Evolutionary conservation across 441 rosid genomes (phyloP).

Genomic region (Adansonia gregorii): DNA sequence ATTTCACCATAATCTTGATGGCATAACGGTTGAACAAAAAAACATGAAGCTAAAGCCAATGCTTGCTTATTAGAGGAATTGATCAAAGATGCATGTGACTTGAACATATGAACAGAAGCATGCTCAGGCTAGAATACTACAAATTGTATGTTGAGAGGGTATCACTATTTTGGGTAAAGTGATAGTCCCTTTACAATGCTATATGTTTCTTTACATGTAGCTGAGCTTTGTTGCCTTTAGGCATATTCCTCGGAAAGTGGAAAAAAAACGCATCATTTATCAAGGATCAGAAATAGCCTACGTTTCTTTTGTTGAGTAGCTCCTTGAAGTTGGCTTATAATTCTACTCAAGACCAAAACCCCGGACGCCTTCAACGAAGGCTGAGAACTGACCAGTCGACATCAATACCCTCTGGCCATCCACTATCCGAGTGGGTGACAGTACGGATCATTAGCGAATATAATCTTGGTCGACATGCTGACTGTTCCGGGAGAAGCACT

Average conservation of each 20-base stretch:
- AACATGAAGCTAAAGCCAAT: constrained; percentile 22
- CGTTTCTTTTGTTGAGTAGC: constrained; percentile 10
- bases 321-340: constrained; percentile 19
- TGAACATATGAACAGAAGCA: background rate
- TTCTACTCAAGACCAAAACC: constrained; percentile 12
- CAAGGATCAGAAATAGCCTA: constrained; percentile 9
- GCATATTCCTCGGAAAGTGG: constrained; percentile 30
- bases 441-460: background rate
- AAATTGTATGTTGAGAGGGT: background rate
- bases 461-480: constrained; percentile 26
- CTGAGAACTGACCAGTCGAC: background rate
- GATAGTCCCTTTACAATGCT: background rate
- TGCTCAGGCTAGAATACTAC: background rate
- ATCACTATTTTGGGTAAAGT: constrained; percentile 5
- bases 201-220: constrained; percentile 19
- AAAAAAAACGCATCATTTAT: constrained; percentile 25
- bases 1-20: constrained; percentile 8
- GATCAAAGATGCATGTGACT: background rate
- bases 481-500: constrained; percentile 19
- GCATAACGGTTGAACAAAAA: constrained; percentile 15
- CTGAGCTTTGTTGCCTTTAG: constrained; percentile 21
- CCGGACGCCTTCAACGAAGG: background rate
- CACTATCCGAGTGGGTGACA: background rate
- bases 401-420: background rate
- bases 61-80: constrained; percentile 21